Evolutionary conservation across 2,329 filamentous ascomycete genomes (phyloP).

Genomic region (Dryadomyces quercus-mongolicae): DNA sequence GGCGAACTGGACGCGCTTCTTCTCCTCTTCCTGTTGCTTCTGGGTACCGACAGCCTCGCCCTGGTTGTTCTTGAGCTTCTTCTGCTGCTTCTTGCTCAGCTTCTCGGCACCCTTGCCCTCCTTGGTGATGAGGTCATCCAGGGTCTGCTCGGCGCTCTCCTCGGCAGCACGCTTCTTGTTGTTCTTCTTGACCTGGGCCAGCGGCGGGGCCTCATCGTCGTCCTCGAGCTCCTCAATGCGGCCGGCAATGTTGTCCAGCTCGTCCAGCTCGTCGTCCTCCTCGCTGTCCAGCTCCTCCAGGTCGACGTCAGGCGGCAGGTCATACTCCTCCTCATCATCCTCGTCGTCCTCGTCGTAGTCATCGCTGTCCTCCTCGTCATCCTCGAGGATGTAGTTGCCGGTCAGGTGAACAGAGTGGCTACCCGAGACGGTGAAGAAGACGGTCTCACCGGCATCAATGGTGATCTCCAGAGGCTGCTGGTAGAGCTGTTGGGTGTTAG

Average conservation of each 20-base stretch:
- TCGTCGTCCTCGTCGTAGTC: conserved; percentile 53
- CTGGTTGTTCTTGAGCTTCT: conserved; percentile 99
- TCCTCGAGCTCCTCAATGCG: conserved; percentile 77
- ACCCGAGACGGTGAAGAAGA: conserved; percentile 86
- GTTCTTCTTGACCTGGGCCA: conserved; percentile 43
- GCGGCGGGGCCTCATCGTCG: conserved; percentile 59
- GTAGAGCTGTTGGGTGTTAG: conserved; percentile 53
- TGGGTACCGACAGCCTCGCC: conserved; percentile 64
- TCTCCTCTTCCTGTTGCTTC: conserved; percentile 51
- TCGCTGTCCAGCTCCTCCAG: conserved; percentile 63
- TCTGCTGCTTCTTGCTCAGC: conserved; percentile 90
- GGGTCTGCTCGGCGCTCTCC: conserved; percentile 53
- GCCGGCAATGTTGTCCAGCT: conserved; percentile 51
- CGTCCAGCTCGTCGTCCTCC: conserved; percentile 65
- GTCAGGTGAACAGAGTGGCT: conserved; percentile 87
- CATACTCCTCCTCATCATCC: conserved; percentile 56
- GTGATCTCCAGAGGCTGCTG: conserved; percentile 94
- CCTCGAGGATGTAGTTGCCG: conserved; percentile 82
- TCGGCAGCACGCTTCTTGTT: conserved; percentile 90
- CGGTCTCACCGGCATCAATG: conserved; percentile 73
- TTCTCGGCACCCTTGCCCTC: conserved; percentile 50
- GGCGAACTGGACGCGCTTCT: conserved; percentile 98
- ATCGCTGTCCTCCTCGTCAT: conserved; percentile 50
- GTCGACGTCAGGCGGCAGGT: conserved; percentile 67
- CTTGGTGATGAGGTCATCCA: conserved; percentile 81